These are phyloP conservation scores for Jasminum sambac DNA, from an alignment of 257 asterid species.

Conservation along the genomic window DNA sequence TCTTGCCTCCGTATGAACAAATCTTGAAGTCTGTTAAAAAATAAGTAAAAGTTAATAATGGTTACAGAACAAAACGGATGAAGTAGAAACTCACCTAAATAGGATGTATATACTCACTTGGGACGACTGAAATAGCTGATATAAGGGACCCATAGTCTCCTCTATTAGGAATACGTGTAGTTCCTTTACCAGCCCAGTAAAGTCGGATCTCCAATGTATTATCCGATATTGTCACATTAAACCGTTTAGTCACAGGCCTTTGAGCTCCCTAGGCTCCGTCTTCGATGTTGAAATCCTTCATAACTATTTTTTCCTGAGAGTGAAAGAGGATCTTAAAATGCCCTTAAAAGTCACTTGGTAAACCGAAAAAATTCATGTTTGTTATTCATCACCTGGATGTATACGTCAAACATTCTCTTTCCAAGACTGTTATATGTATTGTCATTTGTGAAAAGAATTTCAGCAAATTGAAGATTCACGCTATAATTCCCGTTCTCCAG, in stretches of 20 bases:
- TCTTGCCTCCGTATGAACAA: constrained; percentile 61
- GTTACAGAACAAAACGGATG: constrained; percentile 2
- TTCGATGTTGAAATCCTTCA: constrained; percentile 68
- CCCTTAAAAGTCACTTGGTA: constrained; percentile 10
- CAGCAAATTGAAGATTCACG: constrained; percentile 77
- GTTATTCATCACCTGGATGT: constrained; percentile 64
- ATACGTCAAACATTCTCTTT: constrained; percentile 64
- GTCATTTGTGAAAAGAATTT: constrained; percentile 62
- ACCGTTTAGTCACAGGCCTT: constrained; percentile 47
- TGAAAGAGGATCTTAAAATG: constrained; percentile 28
- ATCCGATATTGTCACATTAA: constrained; percentile 57
- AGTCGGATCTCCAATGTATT: constrained; percentile 70
- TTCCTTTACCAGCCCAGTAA: constrained; percentile 88
- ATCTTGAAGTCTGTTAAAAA: constrained; percentile 58
- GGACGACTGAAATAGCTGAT: constrained; percentile 79
- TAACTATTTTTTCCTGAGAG: constrained; percentile 57
- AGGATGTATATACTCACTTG: constrained; percentile 49
- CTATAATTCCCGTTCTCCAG: constrained; percentile 79
- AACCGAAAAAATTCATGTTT: constrained; percentile 5
- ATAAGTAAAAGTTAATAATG: constrained; percentile 10
- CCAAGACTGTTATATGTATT: constrained; percentile 72
- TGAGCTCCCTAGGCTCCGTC: constrained; percentile 66
- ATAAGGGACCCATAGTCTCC: constrained; percentile 84
- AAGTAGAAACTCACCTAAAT: constrained; percentile 4
- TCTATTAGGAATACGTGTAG: constrained; percentile 64